Evolutionary conservation across 2,329 filamentous ascomycete genomes (phyloP).

Genomic region (Paecilomyces formosus): DNA sequence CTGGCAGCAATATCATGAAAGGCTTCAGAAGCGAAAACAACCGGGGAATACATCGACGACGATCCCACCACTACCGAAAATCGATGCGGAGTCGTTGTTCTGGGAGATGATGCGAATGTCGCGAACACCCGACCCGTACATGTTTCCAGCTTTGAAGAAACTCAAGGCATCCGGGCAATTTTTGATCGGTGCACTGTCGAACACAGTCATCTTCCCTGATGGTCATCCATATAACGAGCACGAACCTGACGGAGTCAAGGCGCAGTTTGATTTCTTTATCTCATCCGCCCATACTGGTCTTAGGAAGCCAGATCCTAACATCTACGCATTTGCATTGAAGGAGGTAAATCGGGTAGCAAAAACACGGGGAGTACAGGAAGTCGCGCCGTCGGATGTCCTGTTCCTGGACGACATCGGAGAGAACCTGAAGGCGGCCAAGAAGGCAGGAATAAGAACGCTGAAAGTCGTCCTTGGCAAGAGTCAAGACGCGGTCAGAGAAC

Average conservation of each 20-base stretch:
- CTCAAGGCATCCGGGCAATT: slow-evolving; percentile 59
- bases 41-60: slow-evolving; percentile 13
- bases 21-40: slow-evolving; percentile 17
- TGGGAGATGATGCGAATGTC: slow-evolving; percentile 82
- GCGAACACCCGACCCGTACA: slow-evolving; percentile 68
- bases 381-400: slow-evolving; percentile 62
- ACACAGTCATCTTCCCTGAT: slow-evolving; percentile 79
- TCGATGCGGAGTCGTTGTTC: slow-evolving; percentile 76
- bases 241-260: slow-evolving; percentile 52
- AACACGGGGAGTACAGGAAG: slow-evolving; percentile 46
- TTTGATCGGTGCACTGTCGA: slow-evolving; percentile 75
- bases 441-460: slow-evolving; percentile 69
- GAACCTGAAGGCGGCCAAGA: slow-evolving; percentile 75
- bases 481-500: slow-evolving; percentile 70
- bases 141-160: slow-evolving; percentile 72
- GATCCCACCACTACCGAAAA: slow-evolving; percentile 57
- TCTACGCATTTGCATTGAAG: slow-evolving; percentile 68
- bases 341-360: slow-evolving; percentile 58
- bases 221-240: slow-evolving; percentile 60
- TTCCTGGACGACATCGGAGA: slow-evolving; percentile 94
- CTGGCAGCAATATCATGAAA: slow-evolving; percentile 58
- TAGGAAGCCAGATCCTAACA: slow-evolving; percentile 75
- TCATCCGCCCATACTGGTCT: slow-evolving; percentile 80
- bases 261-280: slow-evolving; percentile 78
- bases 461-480: slow-evolving; percentile 75